Base-by-base conservation (phyloP, 2,329 filamentous ascomycete species). In the Trichothecium roseum region DNA sequence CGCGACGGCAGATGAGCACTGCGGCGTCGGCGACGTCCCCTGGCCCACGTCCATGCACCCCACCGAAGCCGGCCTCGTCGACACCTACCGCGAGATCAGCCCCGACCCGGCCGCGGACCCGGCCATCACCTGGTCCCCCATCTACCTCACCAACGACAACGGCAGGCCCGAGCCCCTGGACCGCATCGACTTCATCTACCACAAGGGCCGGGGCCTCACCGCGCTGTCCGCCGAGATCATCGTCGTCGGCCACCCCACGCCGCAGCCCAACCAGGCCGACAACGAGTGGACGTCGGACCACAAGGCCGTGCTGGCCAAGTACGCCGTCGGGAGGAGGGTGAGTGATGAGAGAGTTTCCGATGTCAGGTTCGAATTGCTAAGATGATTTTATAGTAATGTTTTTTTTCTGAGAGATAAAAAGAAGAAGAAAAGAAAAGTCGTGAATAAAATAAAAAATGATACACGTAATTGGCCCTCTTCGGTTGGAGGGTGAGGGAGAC, bases 271-370 rank as follows among this genome's bases (percentile, higher is more conserved):
- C 35, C 50, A 60, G 29, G 34, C 42, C 36, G 35, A 59, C 8
- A 64, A 64, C 14, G 57, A 63, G 44, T 64, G 60, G 60, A 55
- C 58, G 10, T 56, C 57, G 7, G 60, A 64, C 42, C 60, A 64
- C 36, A 50, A 50, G n/a, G 48, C 50, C 9, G 54, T 59, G 6
- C 37, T 54, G 39, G 51, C 54, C 1, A 49, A 41, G 17, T 59
- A 54, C 32, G 44, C 42, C 14, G 33, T 52, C 14, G 29, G 15
- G 29, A 3, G 28, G 28, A 14, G 29, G 20, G 20, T 24, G 20
- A 24, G 20, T 24, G n/a, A n/a, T n/a, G 20, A 24, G 20, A 24
- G 20, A 6, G 20, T 10, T 24, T 24, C 20, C 10, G 20, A 24
- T 24, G 20, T 24, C 20, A 24, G 10, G 20, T 6, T 24, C 10